Evolutionary conservation across 2,329 filamentous ascomycete genomes (phyloP).

Genomic region (Blumeria hordei): DNA sequence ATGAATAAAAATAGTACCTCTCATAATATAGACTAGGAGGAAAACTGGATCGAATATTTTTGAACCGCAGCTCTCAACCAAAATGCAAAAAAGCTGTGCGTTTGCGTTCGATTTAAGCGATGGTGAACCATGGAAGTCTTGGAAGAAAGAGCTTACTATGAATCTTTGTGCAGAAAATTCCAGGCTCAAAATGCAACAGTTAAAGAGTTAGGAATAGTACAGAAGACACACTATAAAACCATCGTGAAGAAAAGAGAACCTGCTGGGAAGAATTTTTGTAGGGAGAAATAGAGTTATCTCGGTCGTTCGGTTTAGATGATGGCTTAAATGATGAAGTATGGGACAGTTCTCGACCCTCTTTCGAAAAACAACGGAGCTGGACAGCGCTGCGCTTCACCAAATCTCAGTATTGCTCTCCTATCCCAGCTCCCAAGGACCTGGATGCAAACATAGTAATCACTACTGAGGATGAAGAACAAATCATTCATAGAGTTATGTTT

Average conservation of each 20-base stretch:
- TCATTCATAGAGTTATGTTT: background rate
- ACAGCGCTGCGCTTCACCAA: background rate
- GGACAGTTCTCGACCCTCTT: background rate
- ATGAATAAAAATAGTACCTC: background rate
- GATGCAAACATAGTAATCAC: background rate
- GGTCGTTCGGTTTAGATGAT: background rate
- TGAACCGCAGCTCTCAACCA: background rate
- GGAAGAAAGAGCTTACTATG: background rate
- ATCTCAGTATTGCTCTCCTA: background rate
- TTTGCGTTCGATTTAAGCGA: background rate
- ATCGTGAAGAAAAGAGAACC: background rate
- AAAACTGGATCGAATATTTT: background rate
- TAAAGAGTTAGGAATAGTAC: background rate
- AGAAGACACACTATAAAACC: background rate
- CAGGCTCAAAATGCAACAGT: background rate
- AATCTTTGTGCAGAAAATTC: background rate
- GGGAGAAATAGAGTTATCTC: background rate
- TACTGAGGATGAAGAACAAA: background rate
- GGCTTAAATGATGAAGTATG: background rate
- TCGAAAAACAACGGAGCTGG: background rate
- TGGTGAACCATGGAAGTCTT: background rate
- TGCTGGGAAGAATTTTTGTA: background rate
- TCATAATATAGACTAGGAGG: background rate
- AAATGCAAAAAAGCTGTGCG: background rate
- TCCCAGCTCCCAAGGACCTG: background rate